Evolutionary conservation across 106 monocot species (phyloP).

Genomic region (Platanthera zijinensis): DNA sequence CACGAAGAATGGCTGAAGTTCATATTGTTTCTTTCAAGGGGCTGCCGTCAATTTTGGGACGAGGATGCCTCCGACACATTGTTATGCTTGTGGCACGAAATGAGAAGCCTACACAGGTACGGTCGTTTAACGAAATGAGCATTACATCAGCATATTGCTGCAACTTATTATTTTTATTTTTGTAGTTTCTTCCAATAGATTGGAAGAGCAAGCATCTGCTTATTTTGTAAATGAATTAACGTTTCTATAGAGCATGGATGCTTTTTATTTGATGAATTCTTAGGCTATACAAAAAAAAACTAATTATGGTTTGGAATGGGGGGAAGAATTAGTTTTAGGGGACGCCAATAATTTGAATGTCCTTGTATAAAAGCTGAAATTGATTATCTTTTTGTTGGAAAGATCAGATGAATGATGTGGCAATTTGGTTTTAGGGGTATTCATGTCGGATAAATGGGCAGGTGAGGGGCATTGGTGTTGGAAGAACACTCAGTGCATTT

Average conservation of each 20-base stretch:
- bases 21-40: slow-evolving; percentile 34
- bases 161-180: not conserved
- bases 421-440: too few species aligned
- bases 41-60: slow-evolving; percentile 16
- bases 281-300: not conserved
- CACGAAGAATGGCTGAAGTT: slow-evolving; percentile 75
- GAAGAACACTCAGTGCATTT: too few species aligned
- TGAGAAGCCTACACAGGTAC: slow-evolving; percentile 32
- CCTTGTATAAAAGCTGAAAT: too few species aligned
- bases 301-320: too few species aligned
- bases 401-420: too few species aligned
- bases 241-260: not conserved
- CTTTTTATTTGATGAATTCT: not conserved
- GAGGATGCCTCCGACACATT: slow-evolving; percentile 74
- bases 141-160: not conserved
- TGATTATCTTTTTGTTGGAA: too few species aligned
- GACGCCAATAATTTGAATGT: too few species aligned
- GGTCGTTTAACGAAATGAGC: not conserved
- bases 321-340: too few species aligned
- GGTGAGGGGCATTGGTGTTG: too few species aligned
- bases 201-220: not conserved
- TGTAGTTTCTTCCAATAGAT: too few species aligned
- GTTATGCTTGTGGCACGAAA: slow-evolving; percentile 79
- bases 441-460: too few species aligned
- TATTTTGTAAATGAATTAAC: not conserved